Base-by-base conservation (phyloP, 106 monocot species). In the Acanthochlamys bracteata region DNA sequence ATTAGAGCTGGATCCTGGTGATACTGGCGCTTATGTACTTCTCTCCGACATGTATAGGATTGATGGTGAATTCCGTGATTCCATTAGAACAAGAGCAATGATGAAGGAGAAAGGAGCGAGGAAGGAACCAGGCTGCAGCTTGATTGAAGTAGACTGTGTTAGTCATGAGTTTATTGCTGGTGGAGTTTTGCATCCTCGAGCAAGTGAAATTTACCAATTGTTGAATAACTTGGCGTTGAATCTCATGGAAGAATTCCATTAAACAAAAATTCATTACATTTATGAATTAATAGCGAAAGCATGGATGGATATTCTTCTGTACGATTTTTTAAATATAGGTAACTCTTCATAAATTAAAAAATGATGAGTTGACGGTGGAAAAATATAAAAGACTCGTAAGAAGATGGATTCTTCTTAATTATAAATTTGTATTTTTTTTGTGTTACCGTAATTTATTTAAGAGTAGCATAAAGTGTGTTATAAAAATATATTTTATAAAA, bases 121-220 rank as follows among this genome's bases (percentile, higher is more conserved):
- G 60, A 82, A 80, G 66, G 83, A 67, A 40, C 74, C 75, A 11
- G 80, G 90, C 11, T 76, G 90, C 40, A 86, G 78, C 39, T 20
- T 76, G 70, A 75, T 90, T 27, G 86, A 83, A 66, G 70, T 86
- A 47, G 43, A 78, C 25, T 86, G 86, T 6, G 49, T 53, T 41
- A 75, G 65, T 13, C 69, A 67, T 78, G 81, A 86, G 67, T 86
- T 86, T 64, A 57, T 86, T 22, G 78, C 69, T 41, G 59, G 49
- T 24, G 76, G 76, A 4, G 46, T 51, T 49, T 16, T 76, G 64
- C 76, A 81, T 47, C 11, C 67, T 10, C n/a, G 24, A 43, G 56
- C 68, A 12, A 17, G 20, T 54, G 65, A 74, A 12, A 73, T 78
- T 53, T 68, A 41, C 25, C 22, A 22, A 41, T 25, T 51, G 11